Evolutionary conservation across 1,139 yeast genomes (phyloP), one percentile per base, ranked within the genome.

Genomic region (Blastobotrys apis): DNA sequence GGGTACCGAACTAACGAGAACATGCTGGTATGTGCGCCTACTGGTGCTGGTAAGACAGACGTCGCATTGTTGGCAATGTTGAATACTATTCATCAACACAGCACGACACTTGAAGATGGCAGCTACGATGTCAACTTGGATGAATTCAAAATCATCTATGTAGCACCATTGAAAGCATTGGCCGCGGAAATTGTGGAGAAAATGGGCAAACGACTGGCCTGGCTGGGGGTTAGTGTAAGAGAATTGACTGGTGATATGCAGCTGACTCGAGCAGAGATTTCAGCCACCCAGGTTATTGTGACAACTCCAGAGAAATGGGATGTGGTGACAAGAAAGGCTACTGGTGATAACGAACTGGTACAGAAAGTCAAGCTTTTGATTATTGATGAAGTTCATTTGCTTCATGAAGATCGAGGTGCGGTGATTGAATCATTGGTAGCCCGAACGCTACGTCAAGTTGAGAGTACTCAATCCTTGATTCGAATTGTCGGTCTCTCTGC

Each of bases 301-400:
- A 92, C 97, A 0, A 92, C 98, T 0, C 98, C 98, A 0, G 98
- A 92, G 63, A 92, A 92, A 66, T 92, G 99, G 99, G 99, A 92
- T 69, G 97, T 92, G 9, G 97, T 92, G 1, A 92, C 98, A 0
- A 76, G 98, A 62, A 92, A 92, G 59, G 84, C 77, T 61, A 74
- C 72, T 42, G 92, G 97, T 46, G 97, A 88, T 59, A 81, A 80
- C 41, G 96, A 90, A 51, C 68, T 92, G 33, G 94, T 87, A 2
- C 78, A 84, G 13, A 88, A 87, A 57, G 95, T 94, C 5, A 84
- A 82, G 60, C 69, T 92, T 12, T 68, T 92, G 44, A 85, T 92
- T 50, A 88, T 92, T 52, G 99, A 92, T 72, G 99, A 92, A 67
- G 97, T 92, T 0, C 99, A 92, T 73, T 71, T 92, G 57, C 73